Conservation (phyloP, 805 yeast species). For the Metschnikowia aberdeeniae region DNA sequence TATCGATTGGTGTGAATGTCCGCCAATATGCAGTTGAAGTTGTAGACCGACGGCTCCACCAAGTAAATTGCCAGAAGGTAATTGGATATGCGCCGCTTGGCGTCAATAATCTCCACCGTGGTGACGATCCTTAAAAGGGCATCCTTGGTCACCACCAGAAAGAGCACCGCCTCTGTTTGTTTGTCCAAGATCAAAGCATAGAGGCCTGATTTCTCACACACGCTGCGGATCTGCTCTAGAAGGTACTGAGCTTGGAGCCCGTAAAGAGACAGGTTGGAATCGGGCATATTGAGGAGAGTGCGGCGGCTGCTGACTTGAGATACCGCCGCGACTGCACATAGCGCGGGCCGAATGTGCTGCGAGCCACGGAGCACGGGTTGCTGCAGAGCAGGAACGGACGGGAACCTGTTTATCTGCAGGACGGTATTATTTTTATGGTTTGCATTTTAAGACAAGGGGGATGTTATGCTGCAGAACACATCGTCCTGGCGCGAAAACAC, state of each 20-base stretch:
- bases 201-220: conserved; percentile 28
- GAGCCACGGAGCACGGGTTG: no score
- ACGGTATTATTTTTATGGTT: no score
- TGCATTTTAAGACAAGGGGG: no score
- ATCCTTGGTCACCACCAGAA: conserved; percentile 45
- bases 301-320: background rate
- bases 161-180: conserved; percentile 45
- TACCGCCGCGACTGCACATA: background rate
- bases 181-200: conserved; percentile 53
- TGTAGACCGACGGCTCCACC: conserved; percentile 62
- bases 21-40: conserved; percentile 70
- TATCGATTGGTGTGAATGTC: conserved; percentile 76
- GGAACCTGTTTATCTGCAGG: no score
- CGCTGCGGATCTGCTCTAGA: conserved; percentile 25
- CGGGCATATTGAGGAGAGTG: conserved; percentile 1
- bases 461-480: no score
- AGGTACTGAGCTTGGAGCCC: conserved; percentile 15
- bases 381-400: no score
- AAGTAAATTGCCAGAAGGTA: conserved; percentile 79
- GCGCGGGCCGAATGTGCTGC: background rate
- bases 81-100: conserved; percentile 54
- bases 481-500: no score
- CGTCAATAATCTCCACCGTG: conserved; percentile 62
- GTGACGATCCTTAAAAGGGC: conserved; percentile 53
- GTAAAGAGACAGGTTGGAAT: conserved; percentile 15